A percentile compares a stretch with the other conserved stretches of the same genome.
phyloP scores from a whole-genome alignment of 306 rosid genomes.

The Hippophae rhamnoides region DNA sequence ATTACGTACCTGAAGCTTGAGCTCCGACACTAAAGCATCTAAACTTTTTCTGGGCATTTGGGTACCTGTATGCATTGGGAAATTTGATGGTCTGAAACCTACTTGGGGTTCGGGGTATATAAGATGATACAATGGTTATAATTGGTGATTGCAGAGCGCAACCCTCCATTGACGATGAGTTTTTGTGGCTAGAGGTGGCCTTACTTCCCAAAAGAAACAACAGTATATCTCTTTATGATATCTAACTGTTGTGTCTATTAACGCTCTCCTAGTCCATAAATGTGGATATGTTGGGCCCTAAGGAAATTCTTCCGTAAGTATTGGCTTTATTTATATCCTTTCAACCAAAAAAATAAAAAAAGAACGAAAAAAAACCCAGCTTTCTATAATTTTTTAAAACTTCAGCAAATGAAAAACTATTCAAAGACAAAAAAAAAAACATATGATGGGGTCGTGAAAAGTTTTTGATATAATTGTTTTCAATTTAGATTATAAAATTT shows the following conservation, averaged over 20 bases:
- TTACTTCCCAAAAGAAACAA: not conserved
- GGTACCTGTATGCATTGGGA: conserved; percentile 29
- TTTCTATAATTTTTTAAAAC: not conserved
- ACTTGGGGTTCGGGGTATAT: conserved; percentile 26
- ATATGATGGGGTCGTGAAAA: no score
- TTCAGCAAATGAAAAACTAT: no score
- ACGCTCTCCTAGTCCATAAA: conserved; percentile 22
- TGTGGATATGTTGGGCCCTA: conserved; percentile 75
- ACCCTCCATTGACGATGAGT: conserved; percentile 48
- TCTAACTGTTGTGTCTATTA: conserved; percentile 1
- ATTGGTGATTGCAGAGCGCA: conserved; percentile 42
- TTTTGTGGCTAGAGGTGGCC: not conserved
- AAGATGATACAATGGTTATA: conserved; percentile 44
- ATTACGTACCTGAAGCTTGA: conserved; percentile 56
- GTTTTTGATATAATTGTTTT: no score
- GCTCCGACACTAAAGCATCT: conserved; percentile 36
- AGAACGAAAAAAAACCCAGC: not conserved
- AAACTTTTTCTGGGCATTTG: conserved; percentile 24
- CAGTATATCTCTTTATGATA: conserved; percentile 18
- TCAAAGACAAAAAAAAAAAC: no score
- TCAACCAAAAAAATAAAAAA: not conserved
- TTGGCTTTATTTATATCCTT: not conserved
- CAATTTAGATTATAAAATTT: no score
- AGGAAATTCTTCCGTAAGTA: not conserved
- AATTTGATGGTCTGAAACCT: conserved; percentile 30